These are phyloP conservation scores for Phytophthora kernoviae DNA, from an alignment of 352 stramenopile species.

Conservation along the genomic window DNA sequence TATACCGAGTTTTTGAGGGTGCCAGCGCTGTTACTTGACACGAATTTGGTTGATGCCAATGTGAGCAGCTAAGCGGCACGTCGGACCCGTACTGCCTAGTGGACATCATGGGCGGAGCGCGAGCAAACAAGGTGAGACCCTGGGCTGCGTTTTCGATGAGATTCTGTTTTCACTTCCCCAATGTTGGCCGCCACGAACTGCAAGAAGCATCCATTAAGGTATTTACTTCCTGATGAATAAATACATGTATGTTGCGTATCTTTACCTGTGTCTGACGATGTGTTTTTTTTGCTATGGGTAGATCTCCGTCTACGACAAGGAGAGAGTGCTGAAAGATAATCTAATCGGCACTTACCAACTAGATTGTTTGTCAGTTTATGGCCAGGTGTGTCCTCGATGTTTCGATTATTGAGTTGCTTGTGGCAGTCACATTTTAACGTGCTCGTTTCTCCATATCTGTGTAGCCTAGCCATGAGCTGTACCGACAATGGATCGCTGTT, in stretches of 20 bases:
- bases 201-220: constrained; percentile 75
- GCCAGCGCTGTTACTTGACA: no score
- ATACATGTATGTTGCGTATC: no score
- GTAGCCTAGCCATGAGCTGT: constrained; percentile 84
- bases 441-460: background rate
- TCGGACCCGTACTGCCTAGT: constrained; percentile 90
- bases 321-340: constrained; percentile 71
- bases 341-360: constrained; percentile 89
- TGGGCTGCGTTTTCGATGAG: constrained; percentile 92
- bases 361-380: constrained; percentile 79
- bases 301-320: constrained; percentile 79
- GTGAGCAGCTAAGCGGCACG: constrained; percentile 74
- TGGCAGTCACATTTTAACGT: background rate
- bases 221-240: background rate
- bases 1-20: background rate
- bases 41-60: background rate
- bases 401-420: background rate
- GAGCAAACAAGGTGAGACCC: constrained; percentile 81
- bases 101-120: constrained; percentile 60
- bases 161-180: constrained; percentile 89
- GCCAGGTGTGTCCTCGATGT: constrained; percentile 42
- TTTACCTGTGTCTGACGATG: no score
- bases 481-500: constrained; percentile 91
- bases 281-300: constrained; percentile 15
- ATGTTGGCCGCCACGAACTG: constrained; percentile 78